A percentile compares a stretch with the other conserved stretches of the same genome.
phyloP scores from a whole-genome alignment of 768 basidiomycete species.

The Lactarius pseudohatsudake region DNA sequence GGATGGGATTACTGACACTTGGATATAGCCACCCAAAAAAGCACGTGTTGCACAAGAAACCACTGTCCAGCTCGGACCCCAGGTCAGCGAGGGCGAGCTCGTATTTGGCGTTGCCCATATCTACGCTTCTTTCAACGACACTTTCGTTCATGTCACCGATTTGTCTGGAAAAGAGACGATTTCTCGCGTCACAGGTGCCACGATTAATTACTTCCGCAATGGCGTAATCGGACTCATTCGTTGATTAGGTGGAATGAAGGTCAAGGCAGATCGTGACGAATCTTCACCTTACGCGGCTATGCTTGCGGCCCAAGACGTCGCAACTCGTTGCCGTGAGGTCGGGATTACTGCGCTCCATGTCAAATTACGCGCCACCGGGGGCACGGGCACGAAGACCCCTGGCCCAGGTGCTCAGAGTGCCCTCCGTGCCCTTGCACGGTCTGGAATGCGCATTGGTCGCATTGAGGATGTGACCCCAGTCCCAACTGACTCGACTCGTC shows the following conservation, averaged over 20 bases:
- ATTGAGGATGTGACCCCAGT: slow-evolving; percentile 99
- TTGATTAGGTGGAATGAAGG: slow-evolving; percentile 91
- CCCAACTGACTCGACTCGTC: slow-evolving; percentile 94
- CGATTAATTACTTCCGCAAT: slow-evolving; percentile 31
- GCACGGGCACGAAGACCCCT: slow-evolving; percentile 98
- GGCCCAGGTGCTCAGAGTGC: slow-evolving; percentile 98
- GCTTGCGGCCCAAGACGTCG: slow-evolving; percentile 98
- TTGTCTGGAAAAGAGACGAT: slow-evolving; percentile 98
- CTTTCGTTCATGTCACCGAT: slow-evolving; percentile 99
- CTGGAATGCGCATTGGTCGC: slow-evolving; percentile 96
- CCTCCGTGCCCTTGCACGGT: slow-evolving; percentile 95
- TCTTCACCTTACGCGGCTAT: slow-evolving; percentile 97
- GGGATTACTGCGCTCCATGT: slow-evolving; percentile 98
- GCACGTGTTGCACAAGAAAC: slow-evolving; percentile 76
- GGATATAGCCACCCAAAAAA: slow-evolving; percentile 86
- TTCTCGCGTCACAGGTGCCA: slow-evolving; percentile 88
- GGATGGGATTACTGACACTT: slow-evolving; percentile 52
- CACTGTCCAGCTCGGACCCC: slow-evolving; percentile 90
- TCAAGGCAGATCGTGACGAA: slow-evolving; percentile 99
- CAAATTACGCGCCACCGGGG: slow-evolving; percentile 97
- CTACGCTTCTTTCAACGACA: slow-evolving; percentile 99
- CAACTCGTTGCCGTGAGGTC: slow-evolving; percentile 94
- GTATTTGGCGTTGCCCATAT: slow-evolving; percentile 99
- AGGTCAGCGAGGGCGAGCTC: slow-evolving; percentile 93
- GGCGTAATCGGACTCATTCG: background rate